Percentiles rank a stretch among this genome's conserved stretches.
Evolutionary conservation across 768 basidiomycete species (phyloP).

Genomic region (Pleurotus giganteus): DNA sequence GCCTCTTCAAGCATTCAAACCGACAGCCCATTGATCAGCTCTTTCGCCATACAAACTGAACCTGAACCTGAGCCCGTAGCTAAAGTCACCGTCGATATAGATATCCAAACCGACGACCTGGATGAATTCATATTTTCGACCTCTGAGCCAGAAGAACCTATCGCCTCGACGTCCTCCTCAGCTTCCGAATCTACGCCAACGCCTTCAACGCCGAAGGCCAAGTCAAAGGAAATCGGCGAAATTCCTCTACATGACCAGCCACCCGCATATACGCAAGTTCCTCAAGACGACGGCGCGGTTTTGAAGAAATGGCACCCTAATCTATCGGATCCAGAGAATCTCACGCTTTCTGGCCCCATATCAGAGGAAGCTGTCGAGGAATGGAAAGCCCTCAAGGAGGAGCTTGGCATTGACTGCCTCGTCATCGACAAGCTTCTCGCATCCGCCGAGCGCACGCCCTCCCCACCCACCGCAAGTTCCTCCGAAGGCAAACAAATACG

Average conservation of each 20-base stretch:
- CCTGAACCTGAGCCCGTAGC: constrained; percentile 33
- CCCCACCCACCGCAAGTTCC: constrained; percentile 11
- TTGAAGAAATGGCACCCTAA: constrained; percentile 75
- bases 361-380: constrained; percentile 69
- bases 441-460: constrained; percentile 27
- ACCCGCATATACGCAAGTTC: constrained; percentile 68
- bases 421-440: constrained; percentile 75
- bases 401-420: constrained; percentile 72
- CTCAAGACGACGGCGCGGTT: constrained; percentile 52
- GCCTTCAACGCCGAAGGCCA: constrained; percentile 66
- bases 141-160: constrained; percentile 53
- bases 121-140: constrained; percentile 30
- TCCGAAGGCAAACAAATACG: constrained; percentile 18
- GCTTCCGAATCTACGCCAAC: constrained; percentile 50
- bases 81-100: constrained; percentile 47
- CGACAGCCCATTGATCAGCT: constrained; percentile 32
- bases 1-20: constrained; percentile 58
- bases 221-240: constrained; percentile 26
- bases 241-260: constrained; percentile 51
- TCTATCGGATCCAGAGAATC: constrained; percentile 39
- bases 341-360: constrained; percentile 45
- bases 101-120: constrained; percentile 63
- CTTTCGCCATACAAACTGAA: constrained; percentile 30
- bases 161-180: constrained; percentile 62
- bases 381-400: constrained; percentile 77